phyloP scores from a whole-genome alignment of 176 grass and related monocot species.

The Themeda triandra region DNA sequence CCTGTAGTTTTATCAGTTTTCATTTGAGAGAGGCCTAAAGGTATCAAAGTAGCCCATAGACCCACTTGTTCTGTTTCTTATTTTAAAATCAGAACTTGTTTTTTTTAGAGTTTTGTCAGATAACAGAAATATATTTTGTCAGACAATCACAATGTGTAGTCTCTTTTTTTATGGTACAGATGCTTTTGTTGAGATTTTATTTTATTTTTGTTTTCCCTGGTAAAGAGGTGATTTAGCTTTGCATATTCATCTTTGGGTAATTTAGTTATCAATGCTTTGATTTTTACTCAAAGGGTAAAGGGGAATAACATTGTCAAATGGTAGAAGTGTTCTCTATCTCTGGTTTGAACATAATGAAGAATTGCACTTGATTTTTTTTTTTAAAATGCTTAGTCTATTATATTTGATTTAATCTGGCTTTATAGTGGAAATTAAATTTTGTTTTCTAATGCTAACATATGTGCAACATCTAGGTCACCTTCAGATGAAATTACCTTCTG shows the following conservation, averaged over 20 bases:
- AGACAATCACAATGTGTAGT: neutral
- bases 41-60: neutral
- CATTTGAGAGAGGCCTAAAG: neutral
- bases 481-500: neutral
- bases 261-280: conserved; percentile 7
- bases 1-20: neutral
- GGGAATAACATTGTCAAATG: neutral
- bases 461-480: neutral
- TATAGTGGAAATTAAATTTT: conserved; percentile 4
- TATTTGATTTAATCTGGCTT: neutral
- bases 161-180: neutral
- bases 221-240: neutral
- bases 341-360: too few relatives aligned
- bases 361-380: neutral
- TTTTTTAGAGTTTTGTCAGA: neutral
- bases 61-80: neutral
- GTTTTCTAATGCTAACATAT: neutral
- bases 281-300: neutral
- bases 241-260: neutral
- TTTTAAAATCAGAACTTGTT: neutral
- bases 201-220: conserved; percentile 2
- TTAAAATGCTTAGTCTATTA: neutral
- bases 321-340: neutral
- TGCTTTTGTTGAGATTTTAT: neutral
- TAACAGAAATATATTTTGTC: neutral